These are phyloP conservation scores for Colletotrichum eleusines DNA, from an alignment of 2,329 filamentous ascomycete species.

Conservation along the genomic window DNA sequence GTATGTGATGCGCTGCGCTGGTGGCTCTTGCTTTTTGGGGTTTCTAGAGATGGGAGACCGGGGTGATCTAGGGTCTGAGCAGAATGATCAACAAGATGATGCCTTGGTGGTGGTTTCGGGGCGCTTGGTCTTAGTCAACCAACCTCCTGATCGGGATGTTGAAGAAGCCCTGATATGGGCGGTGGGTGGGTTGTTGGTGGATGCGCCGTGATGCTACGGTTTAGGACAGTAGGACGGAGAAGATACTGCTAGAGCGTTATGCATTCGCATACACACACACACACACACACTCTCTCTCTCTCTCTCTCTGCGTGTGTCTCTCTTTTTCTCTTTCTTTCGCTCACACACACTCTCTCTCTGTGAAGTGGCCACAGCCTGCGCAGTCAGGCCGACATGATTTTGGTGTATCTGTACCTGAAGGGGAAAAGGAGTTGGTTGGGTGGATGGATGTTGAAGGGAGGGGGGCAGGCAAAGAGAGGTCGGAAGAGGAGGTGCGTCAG, in stretches of 20 bases:
- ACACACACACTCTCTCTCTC: not conserved
- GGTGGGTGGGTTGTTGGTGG: constrained; percentile 6
- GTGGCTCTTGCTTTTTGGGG: constrained; percentile 7
- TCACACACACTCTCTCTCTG: not conserved
- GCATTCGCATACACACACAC: not conserved
- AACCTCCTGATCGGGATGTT: constrained; percentile 14
- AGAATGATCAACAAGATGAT: constrained; percentile 6
- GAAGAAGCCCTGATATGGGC: constrained; percentile 8
- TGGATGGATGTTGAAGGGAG: not conserved
- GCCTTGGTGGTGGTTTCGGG: not conserved
- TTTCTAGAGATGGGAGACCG: constrained; percentile 4
- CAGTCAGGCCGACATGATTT: not conserved
- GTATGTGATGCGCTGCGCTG: constrained; percentile 1
- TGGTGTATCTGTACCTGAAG: not conserved
- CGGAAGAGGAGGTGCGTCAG: not conserved
- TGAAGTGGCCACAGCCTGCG: not conserved
- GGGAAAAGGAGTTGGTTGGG: not conserved
- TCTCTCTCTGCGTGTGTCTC: not conserved
- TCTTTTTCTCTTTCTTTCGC: not conserved
- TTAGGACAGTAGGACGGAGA: constrained; percentile 16
- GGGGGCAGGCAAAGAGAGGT: too few species aligned
- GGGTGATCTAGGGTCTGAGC: constrained; percentile 3
- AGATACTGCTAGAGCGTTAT: not conserved
- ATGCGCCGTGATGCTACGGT: constrained; percentile 10
- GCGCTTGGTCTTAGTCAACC: constrained; percentile 8